Evolutionary conservation across 2,329 filamentous ascomycete species (phyloP).

Genomic region (Keithomyces neogunnii): DNA sequence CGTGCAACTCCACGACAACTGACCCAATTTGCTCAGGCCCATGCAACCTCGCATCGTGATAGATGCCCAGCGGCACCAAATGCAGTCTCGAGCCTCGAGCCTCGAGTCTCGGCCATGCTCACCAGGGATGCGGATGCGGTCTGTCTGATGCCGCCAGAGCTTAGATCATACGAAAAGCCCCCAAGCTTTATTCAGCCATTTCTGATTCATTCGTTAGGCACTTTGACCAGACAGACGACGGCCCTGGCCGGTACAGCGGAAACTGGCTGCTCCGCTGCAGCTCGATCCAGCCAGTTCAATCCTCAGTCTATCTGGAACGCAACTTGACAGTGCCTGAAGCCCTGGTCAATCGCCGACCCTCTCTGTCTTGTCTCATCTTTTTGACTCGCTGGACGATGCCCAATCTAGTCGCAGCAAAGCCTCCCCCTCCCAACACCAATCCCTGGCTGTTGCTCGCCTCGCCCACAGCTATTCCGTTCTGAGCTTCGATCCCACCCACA

Average conservation of each 20-base stretch:
- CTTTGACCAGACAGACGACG: background rate
- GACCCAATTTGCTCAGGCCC: background rate
- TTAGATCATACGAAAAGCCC: background rate
- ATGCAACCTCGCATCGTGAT: slow-evolving; percentile 4
- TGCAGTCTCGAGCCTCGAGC: background rate
- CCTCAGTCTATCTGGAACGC: background rate
- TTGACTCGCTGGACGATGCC: slow-evolving; percentile 2
- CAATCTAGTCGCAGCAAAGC: slow-evolving; percentile 7
- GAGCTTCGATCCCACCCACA: slow-evolving; percentile 12
- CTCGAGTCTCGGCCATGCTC: background rate
- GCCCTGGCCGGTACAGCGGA: background rate
- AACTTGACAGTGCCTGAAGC: background rate
- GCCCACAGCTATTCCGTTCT: slow-evolving; percentile 6
- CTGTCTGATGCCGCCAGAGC: too few species aligned
- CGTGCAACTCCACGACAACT: background rate
- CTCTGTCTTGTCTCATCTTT: slow-evolving; percentile 5
- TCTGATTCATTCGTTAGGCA: background rate
- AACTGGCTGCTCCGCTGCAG: slow-evolving; percentile 5
- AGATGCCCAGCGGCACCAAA: slow-evolving; percentile 2
- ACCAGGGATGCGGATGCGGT: background rate
- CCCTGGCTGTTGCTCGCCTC: slow-evolving; percentile 1
- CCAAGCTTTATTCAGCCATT: background rate
- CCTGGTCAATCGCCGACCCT: slow-evolving; percentile 6
- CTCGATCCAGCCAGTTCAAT: background rate
- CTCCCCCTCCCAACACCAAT: slow-evolving; percentile 2